These are phyloP conservation scores for Plasmodium chabaudi DNA, from an alignment of 169 alveolate genomes.

Conservation along the genomic window DNA sequence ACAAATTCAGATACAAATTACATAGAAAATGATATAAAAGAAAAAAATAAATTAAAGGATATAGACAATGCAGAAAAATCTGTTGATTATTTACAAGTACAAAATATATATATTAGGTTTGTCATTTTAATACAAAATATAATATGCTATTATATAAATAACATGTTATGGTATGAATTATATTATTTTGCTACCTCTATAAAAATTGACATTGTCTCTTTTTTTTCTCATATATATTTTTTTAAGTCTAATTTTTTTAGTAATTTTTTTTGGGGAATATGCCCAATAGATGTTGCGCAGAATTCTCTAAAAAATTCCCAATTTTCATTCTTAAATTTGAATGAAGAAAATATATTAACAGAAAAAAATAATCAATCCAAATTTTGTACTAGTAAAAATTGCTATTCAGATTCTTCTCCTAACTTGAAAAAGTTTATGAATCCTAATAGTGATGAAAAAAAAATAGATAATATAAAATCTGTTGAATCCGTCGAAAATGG, in stretches of 20 bases:
- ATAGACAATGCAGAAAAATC: constrained; percentile 6
- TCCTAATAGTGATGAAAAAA: not conserved
- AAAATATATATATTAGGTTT: constrained; percentile 47
- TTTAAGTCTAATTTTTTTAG: constrained; percentile 61
- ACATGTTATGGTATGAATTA: constrained; percentile 75
- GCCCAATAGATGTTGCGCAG: constrained; percentile 66
- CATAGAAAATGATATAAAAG: not conserved
- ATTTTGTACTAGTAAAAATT: no score
- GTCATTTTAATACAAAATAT: constrained; percentile 53
- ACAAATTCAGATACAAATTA: not conserved
- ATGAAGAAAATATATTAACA: not conserved
- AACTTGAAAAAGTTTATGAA: not conserved
- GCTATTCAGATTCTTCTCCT: no score
- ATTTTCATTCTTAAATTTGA: constrained; percentile 13
- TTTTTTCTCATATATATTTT: constrained; percentile 57
- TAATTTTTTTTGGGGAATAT: constrained; percentile 74
- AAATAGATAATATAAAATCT: not conserved
- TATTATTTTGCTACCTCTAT: constrained; percentile 46
- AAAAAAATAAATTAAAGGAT: not conserved
- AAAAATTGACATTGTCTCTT: constrained; percentile 55
- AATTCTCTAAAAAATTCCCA: not conserved
- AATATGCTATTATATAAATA: constrained; percentile 54
- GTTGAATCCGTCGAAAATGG: not conserved
- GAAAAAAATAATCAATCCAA: not conserved
- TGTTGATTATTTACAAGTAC: constrained; percentile 10